Percentiles rank a stretch among this genome's conserved stretches.
phyloP scores from a whole-genome alignment of 805 yeast species.

The Metschnikowia corniflorae region DNA sequence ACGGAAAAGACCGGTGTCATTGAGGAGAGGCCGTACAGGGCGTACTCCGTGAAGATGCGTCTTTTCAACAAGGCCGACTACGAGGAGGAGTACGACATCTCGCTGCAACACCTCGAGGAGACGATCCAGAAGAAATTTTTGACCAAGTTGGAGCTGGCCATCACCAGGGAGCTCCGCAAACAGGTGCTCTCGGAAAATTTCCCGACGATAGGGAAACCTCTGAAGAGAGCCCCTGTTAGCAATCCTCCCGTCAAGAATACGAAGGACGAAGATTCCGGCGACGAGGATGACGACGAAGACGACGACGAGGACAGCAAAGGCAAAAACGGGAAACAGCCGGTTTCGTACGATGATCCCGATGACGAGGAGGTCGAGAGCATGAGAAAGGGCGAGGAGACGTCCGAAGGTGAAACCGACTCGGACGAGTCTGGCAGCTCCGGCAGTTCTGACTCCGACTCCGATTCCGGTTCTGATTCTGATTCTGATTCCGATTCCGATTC shows the following conservation, averaged over 20 bases:
- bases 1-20: constrained; percentile 80
- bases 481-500: not conserved
- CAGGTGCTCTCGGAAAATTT: constrained; percentile 61
- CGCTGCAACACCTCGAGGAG: constrained; percentile 70
- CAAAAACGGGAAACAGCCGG: constrained; percentile 74
- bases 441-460: constrained; percentile 23
- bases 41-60: constrained; percentile 69
- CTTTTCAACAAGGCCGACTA: constrained; percentile 79
- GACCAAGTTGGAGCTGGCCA: constrained; percentile 63
- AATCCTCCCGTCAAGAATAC: constrained; percentile 23
- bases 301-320: constrained; percentile 59
- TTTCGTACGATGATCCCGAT: constrained; percentile 91
- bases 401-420: constrained; percentile 56
- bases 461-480: constrained; percentile 28
- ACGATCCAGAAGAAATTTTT: constrained; percentile 67
- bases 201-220: constrained; percentile 69
- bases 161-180: constrained; percentile 76
- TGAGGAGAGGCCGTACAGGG: constrained; percentile 51
- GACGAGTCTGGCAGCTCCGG: constrained; percentile 31
- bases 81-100: constrained; percentile 82
- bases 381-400: constrained; percentile 76
- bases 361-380: constrained; percentile 91
- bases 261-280: constrained; percentile 25
- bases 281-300: constrained; percentile 48
- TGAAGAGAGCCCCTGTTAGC: constrained; percentile 49